phyloP scores from a whole-genome alignment of 768 basidiomycete species.

The Russula foetens region DNA sequence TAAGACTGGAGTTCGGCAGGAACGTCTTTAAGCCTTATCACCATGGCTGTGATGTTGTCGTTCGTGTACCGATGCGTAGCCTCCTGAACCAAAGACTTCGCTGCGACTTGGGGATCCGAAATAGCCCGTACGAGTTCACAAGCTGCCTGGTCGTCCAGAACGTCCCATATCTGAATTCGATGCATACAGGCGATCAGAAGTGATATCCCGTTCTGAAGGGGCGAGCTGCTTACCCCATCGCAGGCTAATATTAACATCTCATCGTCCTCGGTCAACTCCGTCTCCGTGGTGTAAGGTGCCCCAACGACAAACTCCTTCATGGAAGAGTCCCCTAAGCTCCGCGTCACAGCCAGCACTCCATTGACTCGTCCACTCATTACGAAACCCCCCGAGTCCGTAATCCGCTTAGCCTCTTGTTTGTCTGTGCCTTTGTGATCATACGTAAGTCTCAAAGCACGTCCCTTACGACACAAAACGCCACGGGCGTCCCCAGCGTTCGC shows the following conservation, averaged over 20 bases:
- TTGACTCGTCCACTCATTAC: constrained; percentile 99
- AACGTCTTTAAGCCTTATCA: constrained; percentile 66
- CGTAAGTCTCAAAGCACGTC: constrained; percentile 86
- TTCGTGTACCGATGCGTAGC: constrained; percentile 85
- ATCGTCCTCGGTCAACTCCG: constrained; percentile 80
- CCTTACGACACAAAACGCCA: constrained; percentile 85
- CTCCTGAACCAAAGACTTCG: constrained; percentile 64
- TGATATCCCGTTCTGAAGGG: neutral
- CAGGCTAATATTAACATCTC: constrained; percentile 95
- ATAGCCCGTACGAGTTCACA: constrained; percentile 73
- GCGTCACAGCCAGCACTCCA: constrained; percentile 92
- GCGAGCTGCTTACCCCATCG: constrained; percentile 70
- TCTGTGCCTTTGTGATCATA: constrained; percentile 99
- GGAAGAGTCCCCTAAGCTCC: constrained; percentile 91
- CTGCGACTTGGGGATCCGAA: constrained; percentile 77
- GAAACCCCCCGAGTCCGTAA: constrained; percentile 96
- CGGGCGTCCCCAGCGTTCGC: constrained; percentile 97
- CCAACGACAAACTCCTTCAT: constrained; percentile 99
- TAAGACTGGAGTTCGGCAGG: constrained; percentile 21
- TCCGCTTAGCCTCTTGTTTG: constrained; percentile 94
- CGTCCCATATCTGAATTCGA: constrained; percentile 82
- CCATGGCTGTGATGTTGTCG: constrained; percentile 90
- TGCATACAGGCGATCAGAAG: neutral
- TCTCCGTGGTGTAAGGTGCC: constrained; percentile 97
- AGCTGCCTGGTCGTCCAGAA: constrained; percentile 83